Evolutionary conservation across 2,329 filamentous ascomycete species (phyloP).

Genomic region (Pseudogymnoascus sp.): DNA sequence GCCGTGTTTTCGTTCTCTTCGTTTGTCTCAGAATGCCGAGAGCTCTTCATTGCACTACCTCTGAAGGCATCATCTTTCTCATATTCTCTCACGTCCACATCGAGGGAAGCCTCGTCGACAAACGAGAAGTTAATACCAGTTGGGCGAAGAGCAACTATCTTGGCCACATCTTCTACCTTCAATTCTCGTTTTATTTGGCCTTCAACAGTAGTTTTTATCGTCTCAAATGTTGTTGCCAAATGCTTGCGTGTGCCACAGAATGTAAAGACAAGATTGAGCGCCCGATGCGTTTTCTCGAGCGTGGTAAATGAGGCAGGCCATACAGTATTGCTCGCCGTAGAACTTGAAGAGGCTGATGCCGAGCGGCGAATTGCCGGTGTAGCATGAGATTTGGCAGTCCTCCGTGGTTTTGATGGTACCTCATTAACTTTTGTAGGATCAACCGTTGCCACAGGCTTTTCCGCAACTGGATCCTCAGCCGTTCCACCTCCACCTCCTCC

Average conservation of each 20-base stretch:
- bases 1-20: constrained; percentile 21
- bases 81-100: constrained; percentile 67
- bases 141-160: constrained; percentile 70
- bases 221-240: constrained; percentile 84
- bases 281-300: constrained; percentile 69
- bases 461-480: background rate
- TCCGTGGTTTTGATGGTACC: constrained; percentile 40
- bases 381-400: constrained; percentile 32
- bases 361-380: constrained; percentile 10
- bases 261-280: constrained; percentile 86
- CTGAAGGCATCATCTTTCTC: constrained; percentile 58
- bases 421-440: constrained; percentile 50
- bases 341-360: constrained; percentile 19
- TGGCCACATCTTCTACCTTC: constrained; percentile 69
- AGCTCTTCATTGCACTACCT: constrained; percentile 43
- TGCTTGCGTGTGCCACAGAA: constrained; percentile 93
- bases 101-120: constrained; percentile 74
- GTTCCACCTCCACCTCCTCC: constrained; percentile 18
- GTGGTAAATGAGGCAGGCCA: constrained; percentile 72
- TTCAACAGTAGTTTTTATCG: constrained; percentile 77
- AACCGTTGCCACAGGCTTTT: constrained; percentile 25
- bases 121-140: constrained; percentile 75
- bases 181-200: constrained; percentile 67
- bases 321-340: constrained; percentile 16
- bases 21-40: constrained; percentile 22